Percentiles rank a stretch among this genome's conserved stretches.
phyloP scores from a whole-genome alignment of 495 filamentous ascomycete genomes.

The Neurospora sp. region DNA sequence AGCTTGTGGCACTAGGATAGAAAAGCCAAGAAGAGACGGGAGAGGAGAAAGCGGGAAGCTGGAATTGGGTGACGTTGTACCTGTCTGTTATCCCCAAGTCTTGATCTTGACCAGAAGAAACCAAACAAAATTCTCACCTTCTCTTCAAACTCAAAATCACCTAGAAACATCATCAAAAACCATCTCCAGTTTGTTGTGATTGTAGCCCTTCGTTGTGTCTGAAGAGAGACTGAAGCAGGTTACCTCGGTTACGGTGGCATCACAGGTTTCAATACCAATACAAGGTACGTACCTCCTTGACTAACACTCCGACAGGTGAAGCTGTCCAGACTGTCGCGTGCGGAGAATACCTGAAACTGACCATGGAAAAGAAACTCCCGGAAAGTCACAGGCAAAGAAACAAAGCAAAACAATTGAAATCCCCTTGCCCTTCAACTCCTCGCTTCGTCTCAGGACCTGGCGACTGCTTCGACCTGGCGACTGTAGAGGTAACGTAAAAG shows the following conservation, averaged over 20 bases:
- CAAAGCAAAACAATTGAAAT: background rate
- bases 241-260: background rate
- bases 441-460: background rate
- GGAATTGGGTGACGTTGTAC: background rate
- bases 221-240: background rate
- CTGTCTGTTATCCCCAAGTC: background rate
- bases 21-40: too few species aligned
- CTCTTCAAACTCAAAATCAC: background rate
- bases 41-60: too few species aligned
- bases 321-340: background rate
- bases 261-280: background rate
- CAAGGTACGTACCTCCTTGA: background rate
- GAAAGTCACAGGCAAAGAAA: background rate
- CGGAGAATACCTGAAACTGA: background rate
- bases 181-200: background rate
- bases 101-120: background rate
- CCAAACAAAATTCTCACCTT: background rate
- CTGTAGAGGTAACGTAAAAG: background rate
- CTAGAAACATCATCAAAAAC: background rate
- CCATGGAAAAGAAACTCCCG: background rate
- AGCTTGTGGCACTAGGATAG: conserved; percentile 1
- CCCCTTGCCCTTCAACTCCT: background rate
- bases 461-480: background rate
- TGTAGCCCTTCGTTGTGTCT: background rate
- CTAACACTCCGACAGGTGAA: too few species aligned